Conservation (phyloP, 306 rosid genomes). For the Acacia confusa region DNA sequence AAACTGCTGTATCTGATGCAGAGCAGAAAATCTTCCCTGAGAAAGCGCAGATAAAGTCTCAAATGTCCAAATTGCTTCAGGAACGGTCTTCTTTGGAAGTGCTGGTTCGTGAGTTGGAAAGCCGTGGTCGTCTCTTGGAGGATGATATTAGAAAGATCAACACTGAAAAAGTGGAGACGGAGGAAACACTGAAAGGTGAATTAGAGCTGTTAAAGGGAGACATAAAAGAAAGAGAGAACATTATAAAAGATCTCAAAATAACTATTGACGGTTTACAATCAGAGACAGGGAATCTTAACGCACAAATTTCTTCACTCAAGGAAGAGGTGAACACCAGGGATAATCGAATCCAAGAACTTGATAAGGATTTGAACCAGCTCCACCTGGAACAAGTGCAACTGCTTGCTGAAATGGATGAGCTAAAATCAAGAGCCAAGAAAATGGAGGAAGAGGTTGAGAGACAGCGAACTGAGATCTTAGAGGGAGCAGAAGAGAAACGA, state of each 20-base stretch:
- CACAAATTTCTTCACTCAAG: conserved; percentile 42
- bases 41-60: conserved; percentile 56
- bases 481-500: conserved; percentile 87
- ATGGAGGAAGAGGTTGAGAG: conserved; percentile 70
- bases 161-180: conserved; percentile 55
- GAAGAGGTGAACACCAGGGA: conserved; percentile 50
- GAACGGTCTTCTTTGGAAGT: conserved; percentile 43
- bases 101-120: conserved; percentile 2
- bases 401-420: conserved; percentile 50
- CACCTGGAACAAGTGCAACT: conserved; percentile 55
- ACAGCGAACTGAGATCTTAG: conserved; percentile 54
- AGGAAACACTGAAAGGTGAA: conserved; percentile 33
- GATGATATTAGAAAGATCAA: conserved; percentile 78
- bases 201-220: conserved; percentile 45
- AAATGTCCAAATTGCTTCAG: conserved; percentile 58
- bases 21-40: conserved; percentile 96
- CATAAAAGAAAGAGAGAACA: conserved; percentile 36
- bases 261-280: conserved; percentile 40
- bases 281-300: conserved; percentile 57
- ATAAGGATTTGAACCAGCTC: conserved; percentile 51
- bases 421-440: conserved; percentile 48
- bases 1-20: conserved; percentile 85
- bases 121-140: background rate
- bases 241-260: conserved; percentile 44
- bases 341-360: conserved; percentile 38